A percentile compares a stretch with the other conserved stretches of the same genome.
Evolutionary conservation across 2,329 filamentous ascomycete genomes (phyloP).

Genomic region (Zopfia rhizophila): DNA sequence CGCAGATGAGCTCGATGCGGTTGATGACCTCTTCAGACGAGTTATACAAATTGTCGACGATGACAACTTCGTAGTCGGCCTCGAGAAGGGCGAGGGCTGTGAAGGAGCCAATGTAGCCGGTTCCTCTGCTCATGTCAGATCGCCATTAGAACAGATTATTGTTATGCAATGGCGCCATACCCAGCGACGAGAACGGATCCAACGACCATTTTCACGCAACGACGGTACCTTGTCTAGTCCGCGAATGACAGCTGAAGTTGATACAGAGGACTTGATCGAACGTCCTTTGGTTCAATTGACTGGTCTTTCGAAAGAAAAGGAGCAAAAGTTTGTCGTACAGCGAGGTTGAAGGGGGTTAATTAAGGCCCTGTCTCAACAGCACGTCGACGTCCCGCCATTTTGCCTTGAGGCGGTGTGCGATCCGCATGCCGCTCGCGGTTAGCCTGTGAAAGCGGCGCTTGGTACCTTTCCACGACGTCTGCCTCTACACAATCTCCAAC

Average conservation of each 20-base stretch:
- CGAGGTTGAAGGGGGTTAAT: background rate
- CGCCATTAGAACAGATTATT: slow-evolving; percentile 8
- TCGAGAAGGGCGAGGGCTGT: slow-evolving; percentile 91
- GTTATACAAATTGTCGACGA: slow-evolving; percentile 97
- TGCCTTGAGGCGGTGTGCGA: slow-evolving; percentile 1
- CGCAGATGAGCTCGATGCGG: slow-evolving; percentile 92
- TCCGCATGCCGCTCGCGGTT: background rate
- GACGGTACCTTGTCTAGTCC: background rate
- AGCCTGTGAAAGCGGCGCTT: too few relatives aligned
- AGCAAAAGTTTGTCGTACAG: background rate
- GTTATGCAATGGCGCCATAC: slow-evolving; percentile 65
- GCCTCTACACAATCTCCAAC: too few relatives aligned
- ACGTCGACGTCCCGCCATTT: background rate
- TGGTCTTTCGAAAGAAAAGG: slow-evolving; percentile 5
- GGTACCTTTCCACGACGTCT: too few relatives aligned
- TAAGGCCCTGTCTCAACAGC: background rate
- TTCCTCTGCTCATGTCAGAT: slow-evolving; percentile 72
- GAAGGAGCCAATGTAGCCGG: slow-evolving; percentile 99
- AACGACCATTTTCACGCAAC: slow-evolving; percentile 70
- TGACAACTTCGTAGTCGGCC: slow-evolving; percentile 94
- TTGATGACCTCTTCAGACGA: slow-evolving; percentile 91
- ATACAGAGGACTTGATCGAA: background rate
- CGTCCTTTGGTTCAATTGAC: background rate
- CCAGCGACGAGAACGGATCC: slow-evolving; percentile 93
- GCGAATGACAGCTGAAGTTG: too few relatives aligned